phyloP scores from a whole-genome alignment of 495 filamentous ascomycete species.

The Lineolata rhizophorae region DNA sequence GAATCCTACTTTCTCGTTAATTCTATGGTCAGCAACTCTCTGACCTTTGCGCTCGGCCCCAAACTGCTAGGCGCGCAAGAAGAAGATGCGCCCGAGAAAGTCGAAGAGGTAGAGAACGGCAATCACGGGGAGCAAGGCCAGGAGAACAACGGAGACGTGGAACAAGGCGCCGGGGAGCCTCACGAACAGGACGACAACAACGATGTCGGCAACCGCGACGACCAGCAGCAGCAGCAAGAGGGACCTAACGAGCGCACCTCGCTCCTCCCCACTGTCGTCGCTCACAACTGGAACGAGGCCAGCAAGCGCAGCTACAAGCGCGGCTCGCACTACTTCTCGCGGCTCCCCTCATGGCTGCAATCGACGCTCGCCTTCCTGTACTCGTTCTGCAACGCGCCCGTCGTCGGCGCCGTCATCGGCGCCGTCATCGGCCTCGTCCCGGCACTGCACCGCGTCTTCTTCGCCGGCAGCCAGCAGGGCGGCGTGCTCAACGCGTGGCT shows the following conservation, averaged over 20 bases:
- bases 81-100: constrained; percentile 5
- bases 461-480: constrained; percentile 36
- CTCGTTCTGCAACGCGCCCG: constrained; percentile 38
- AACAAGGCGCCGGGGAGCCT: too few species aligned
- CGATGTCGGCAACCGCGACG: constrained; percentile 1
- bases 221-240: constrained; percentile 9
- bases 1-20: constrained; percentile 50
- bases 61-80: constrained; percentile 28
- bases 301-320: constrained; percentile 9
- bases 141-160: too few species aligned
- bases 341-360: constrained; percentile 18
- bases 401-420: constrained; percentile 42
- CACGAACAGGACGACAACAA: neutral
- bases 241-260: constrained; percentile 25
- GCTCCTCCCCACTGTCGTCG: constrained; percentile 21
- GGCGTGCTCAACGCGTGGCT: constrained; percentile 54
- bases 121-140: constrained; percentile 8
- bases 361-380: constrained; percentile 23
- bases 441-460: constrained; percentile 41
- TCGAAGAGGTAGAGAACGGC: neutral
- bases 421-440: constrained; percentile 40
- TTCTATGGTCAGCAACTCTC: constrained; percentile 36
- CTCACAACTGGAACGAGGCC: constrained; percentile 9
- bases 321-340: constrained; percentile 14
- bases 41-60: constrained; percentile 45